A percentile compares a stretch with the other conserved stretches of the same genome.
These are phyloP conservation scores for Saccharata proteae DNA, from an alignment of 2,329 filamentous ascomycete species.

Conservation along the genomic window DNA sequence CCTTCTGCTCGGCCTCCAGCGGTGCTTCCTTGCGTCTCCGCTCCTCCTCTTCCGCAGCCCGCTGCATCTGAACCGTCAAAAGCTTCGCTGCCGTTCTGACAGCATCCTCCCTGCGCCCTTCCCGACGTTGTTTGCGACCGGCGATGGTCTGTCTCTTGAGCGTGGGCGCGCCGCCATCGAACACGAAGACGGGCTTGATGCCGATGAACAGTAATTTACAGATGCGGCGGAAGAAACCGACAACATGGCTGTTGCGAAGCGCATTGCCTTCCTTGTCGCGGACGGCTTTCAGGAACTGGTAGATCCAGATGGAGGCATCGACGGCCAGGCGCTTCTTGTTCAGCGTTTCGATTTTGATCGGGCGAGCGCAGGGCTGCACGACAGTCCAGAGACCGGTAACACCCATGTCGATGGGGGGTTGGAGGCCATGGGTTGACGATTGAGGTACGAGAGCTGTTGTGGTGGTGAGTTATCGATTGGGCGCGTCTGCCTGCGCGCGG, in stretches of 20 bases:
- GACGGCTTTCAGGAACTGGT: conserved; percentile 97
- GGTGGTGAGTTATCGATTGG: no score
- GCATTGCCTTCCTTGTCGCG: conserved; percentile 98
- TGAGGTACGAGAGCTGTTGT: background rate
- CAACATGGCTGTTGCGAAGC: conserved; percentile 85
- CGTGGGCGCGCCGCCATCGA: conserved; percentile 85
- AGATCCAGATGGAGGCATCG: conserved; percentile 99
- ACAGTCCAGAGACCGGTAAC: conserved; percentile 97
- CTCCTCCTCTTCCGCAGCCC: conserved; percentile 74
- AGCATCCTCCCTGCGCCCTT: conserved; percentile 88
- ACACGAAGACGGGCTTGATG: conserved; percentile 93
- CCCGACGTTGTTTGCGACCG: conserved; percentile 63
- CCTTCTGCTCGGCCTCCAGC: conserved; percentile 26
- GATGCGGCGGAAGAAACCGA: conserved; percentile 95
- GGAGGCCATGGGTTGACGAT: conserved; percentile 26
- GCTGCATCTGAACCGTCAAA: conserved; percentile 87
- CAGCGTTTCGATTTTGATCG: conserved; percentile 89
- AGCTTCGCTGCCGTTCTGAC: conserved; percentile 82
- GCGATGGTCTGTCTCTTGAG: conserved; percentile 87
- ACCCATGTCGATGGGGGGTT: conserved; percentile 72
- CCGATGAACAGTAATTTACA: conserved; percentile 97
- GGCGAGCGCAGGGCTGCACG: conserved; percentile 84
- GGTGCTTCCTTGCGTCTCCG: conserved; percentile 47
- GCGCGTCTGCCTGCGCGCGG: no score
- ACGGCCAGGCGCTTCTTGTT: conserved; percentile 94